Evolutionary conservation across 2,329 filamentous ascomycete genomes (phyloP).

Genomic region (Colletotrichum orbiculare): DNA sequence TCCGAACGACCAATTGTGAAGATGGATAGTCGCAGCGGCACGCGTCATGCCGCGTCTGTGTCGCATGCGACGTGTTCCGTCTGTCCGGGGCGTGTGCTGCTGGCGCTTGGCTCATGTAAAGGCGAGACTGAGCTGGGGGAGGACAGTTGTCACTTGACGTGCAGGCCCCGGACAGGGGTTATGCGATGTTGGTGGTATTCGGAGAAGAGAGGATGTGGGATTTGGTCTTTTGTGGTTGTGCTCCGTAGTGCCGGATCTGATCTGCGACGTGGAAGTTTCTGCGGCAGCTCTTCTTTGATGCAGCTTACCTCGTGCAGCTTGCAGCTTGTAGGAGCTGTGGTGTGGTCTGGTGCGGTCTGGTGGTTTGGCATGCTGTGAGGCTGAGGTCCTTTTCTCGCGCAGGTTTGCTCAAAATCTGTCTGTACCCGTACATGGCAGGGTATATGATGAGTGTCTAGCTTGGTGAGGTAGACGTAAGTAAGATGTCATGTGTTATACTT

Average conservation of each 20-base stretch:
- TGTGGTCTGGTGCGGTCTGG: too few species aligned
- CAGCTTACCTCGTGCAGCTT: background rate
- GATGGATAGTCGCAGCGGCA: too few species aligned
- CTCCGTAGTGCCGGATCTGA: conserved; percentile 9
- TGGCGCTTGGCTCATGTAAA: background rate
- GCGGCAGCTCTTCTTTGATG: background rate
- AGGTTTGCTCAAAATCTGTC: too few species aligned
- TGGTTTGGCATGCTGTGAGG: background rate
- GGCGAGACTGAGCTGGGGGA: background rate
- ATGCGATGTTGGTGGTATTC: background rate
- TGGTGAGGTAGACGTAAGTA: too few species aligned
- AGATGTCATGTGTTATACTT: too few species aligned
- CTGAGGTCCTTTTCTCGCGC: background rate
- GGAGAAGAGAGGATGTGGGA: background rate
- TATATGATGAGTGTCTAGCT: too few species aligned
- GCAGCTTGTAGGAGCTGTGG: background rate
- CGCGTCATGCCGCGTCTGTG: background rate
- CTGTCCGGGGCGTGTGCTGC: conserved; percentile 16
- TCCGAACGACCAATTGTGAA: too few species aligned
- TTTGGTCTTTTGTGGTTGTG: background rate
- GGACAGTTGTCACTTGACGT: conserved; percentile 20
- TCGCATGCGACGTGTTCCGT: conserved; percentile 9
- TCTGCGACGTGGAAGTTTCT: background rate
- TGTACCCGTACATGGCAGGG: too few species aligned
- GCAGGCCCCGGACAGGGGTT: background rate